Base-by-base conservation (phyloP, 1,284 basidiomycete species). In the Fomitopsis betulina region DNA sequence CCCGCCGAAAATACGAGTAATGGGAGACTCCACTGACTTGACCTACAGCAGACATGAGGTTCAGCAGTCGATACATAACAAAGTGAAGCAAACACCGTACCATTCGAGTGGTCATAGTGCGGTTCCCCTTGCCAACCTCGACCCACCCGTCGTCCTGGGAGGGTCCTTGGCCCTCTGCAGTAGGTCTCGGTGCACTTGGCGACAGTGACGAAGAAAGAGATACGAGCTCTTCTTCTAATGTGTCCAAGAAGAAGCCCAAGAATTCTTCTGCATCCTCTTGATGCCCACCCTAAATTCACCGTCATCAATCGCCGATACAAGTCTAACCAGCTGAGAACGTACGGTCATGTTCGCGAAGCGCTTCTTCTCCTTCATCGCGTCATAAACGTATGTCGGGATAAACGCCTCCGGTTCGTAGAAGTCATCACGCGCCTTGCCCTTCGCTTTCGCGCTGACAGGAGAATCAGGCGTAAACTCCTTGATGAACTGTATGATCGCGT, bases 241-340 rank as follows among this genome's bases (percentile, higher is more conserved):
- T 94, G 71, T 98, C 95, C 47, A 98, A 79, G 76, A 94, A 96
- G 76, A 98, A 97, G 9, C 96, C 96, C n/a, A 98, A 80, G 75
- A 98, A 99, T 74, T 99, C 96, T 73, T 99, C 96, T 0, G 96
- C 96, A 62, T 99, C 96, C 74, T 99, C 96, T 76, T 99, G 96
- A 63, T 95, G 92, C 0, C 96, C 96, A 35, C 92, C 86, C 82
- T 94, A 60, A 3, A 47, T 17, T 42, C 54, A 38, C 8, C 10
- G 37, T 58, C 19, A 19, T 51, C 30, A 55, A 52, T 7, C 23
- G n/a, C 9, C 23, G 5, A 54, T 25, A 42, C 40, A 49, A 54
- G 53, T 42, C 4, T 52, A 37, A 10, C 37, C 57, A 50, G 13
- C 49, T 12, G 40, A 3, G 10, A 15, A 79, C 87, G 68, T 65